Evolutionary conservation across 148 eudicot species (phyloP).

Genomic region (Vaccinium darrowii): DNA sequence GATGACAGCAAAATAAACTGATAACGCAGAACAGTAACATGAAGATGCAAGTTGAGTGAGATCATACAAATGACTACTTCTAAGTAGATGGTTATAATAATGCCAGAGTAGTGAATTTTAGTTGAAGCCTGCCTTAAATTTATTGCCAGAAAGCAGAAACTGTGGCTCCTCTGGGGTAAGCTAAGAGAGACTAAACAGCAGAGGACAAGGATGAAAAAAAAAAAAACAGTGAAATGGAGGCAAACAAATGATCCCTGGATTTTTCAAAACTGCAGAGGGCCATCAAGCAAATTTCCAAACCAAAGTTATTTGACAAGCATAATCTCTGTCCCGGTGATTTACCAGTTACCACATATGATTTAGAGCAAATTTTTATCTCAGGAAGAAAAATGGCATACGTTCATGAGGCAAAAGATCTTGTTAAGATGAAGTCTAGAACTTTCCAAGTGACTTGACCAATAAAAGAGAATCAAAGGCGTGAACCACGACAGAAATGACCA

Average conservation of each 20-base stretch:
- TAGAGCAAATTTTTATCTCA: neutral
- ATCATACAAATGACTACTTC: neutral
- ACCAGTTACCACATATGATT: neutral
- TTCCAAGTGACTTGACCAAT: neutral
- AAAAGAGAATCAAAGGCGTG: neutral
- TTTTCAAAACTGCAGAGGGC: neutral
- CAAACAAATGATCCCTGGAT: neutral
- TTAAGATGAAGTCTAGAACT: neutral
- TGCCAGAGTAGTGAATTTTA: neutral
- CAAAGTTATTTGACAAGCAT: neutral
- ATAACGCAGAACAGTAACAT: no score
- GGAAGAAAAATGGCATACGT: neutral
- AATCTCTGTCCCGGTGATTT: neutral
- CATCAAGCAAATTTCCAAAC: neutral
- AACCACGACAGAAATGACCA: neutral
- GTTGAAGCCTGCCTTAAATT: neutral
- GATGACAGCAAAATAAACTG: conserved; percentile 7
- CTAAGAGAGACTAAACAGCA: neutral
- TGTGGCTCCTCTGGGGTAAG: neutral
- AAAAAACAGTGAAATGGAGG: neutral
- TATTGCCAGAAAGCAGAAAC: neutral
- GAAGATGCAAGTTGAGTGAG: neutral
- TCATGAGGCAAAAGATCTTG: neutral
- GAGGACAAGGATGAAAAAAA: neutral
- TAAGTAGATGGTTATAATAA: neutral